Base-by-base conservation (phyloP, 192 early-diverging fungal genomes). In the Entomortierella parvispora region DNA sequence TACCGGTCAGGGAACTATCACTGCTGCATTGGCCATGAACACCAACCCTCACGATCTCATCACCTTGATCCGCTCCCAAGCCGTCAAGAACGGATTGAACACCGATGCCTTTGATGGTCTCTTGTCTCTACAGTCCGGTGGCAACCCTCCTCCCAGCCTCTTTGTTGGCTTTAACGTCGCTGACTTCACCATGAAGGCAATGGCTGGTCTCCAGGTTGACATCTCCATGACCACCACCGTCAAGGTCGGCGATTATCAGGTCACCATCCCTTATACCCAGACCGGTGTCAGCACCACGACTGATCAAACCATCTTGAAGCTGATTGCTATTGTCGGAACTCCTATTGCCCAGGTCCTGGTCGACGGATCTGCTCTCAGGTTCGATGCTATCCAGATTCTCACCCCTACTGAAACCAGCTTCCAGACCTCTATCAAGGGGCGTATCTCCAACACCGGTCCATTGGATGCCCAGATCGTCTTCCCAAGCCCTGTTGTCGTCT, bases 321-420 rank as follows among this genome's bases (percentile, higher is more conserved):
- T 87, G 52, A 81, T 85, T 32, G 80, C 83, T 51, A 33, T 82
- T 25, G 77, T 87, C 59, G 83, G 79, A 31, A 79, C 71, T 17
- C 85, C 85, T 17, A 77, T 87, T 64, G 85, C 83, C 6, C 78
- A 81, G 59, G n/a, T 62, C 12, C 69, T 87, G 47, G 82, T 87
- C 45, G 49, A 62, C 12, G 55, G 64, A 17, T 60, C 69, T 14
- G 43, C 22, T 17, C 71, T 85, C 12, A 57, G 47, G 4, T 83
- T 85, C 45, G 74, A 81, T 23, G 59, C 54, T 22, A 52, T 84
- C 31, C 57, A 69, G 3, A 57, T 85, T 33, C 75, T 59, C 29
- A 31, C 28, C 33, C 69, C 84, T 34, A 76, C 63, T 42, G 68
- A 81, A 2, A 56, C 50, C 52, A 50, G 40, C 15, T 71, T 80